These are phyloP conservation scores for Diaporthe helianthi DNA, from an alignment of 2,329 filamentous ascomycete species.

Conservation along the genomic window DNA sequence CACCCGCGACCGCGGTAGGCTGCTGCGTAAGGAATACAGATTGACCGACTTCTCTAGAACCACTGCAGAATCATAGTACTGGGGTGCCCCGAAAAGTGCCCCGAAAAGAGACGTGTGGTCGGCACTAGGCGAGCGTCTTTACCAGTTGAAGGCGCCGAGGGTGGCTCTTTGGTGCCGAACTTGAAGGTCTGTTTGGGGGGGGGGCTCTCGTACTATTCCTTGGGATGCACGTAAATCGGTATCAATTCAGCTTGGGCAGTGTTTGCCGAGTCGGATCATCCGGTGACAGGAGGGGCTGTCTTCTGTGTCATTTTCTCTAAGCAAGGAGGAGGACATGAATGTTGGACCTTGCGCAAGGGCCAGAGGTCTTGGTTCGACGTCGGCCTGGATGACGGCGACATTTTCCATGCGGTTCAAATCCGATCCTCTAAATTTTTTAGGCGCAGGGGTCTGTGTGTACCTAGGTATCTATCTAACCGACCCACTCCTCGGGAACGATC, in stretches of 20 bases:
- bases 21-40: slow-evolving; percentile 50
- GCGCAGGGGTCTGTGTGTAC: slow-evolving; percentile 12
- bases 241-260: not conserved
- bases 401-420: slow-evolving; percentile 29
- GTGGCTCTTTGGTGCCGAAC: not conserved
- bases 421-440: slow-evolving; percentile 31
- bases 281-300: slow-evolving; percentile 19
- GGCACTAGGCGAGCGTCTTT: slow-evolving; percentile 6
- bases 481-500: slow-evolving; percentile 13
- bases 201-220: not conserved
- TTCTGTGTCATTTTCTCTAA: not conserved
- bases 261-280: slow-evolving; percentile 28
- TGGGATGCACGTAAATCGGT: not conserved
- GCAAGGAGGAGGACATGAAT: not conserved
- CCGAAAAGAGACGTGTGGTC: slow-evolving; percentile 4
- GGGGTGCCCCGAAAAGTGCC: too few relatives aligned
- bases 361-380: slow-evolving; percentile 8
- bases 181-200: not conserved
- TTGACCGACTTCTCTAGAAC: slow-evolving; percentile 45
- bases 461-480: not conserved
- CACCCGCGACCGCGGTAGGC: slow-evolving; percentile 51
- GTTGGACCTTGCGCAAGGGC: slow-evolving; percentile 10
- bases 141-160: not conserved
- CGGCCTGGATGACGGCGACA: slow-evolving; percentile 34
- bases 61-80: slow-evolving; percentile 40